These are phyloP conservation scores for Cordyceps farinosa DNA, from an alignment of 2,329 filamentous ascomycete species.

Conservation along the genomic window DNA sequence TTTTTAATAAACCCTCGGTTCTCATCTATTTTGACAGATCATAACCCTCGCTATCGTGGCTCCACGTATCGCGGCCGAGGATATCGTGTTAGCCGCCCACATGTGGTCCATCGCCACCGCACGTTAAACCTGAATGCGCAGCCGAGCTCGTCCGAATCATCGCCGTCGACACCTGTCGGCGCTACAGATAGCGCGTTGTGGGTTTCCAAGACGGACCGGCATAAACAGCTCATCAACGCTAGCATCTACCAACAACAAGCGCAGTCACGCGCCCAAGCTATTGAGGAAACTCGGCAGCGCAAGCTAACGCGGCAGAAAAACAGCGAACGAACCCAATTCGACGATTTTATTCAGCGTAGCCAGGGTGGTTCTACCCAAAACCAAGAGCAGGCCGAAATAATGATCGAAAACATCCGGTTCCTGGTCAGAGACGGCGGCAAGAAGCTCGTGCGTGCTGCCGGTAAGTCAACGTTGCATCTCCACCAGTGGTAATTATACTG, in stretches of 20 bases:
- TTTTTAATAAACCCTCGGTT: background rate
- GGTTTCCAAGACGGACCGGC: slow-evolving; percentile 70
- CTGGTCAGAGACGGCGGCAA: slow-evolving; percentile 71
- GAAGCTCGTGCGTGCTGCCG: slow-evolving; percentile 71
- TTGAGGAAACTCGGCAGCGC: slow-evolving; percentile 63
- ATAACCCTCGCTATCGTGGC: slow-evolving; percentile 30
- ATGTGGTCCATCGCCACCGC: slow-evolving; percentile 41
- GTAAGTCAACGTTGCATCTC: slow-evolving; percentile 43
- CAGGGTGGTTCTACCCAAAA: slow-evolving; percentile 25
- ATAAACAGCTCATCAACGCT: slow-evolving; percentile 79
- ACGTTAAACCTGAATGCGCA: slow-evolving; percentile 62
- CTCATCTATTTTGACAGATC: slow-evolving; percentile 25
- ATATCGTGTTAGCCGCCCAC: slow-evolving; percentile 35
- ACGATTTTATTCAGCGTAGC: slow-evolving; percentile 31
- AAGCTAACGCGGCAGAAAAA: slow-evolving; percentile 52
- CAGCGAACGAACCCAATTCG: slow-evolving; percentile 57
- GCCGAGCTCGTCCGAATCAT: slow-evolving; percentile 34
- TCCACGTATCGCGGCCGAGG: slow-evolving; percentile 35
- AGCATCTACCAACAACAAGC: slow-evolving; percentile 72
- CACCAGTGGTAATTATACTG: background rate
- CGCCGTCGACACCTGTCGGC: slow-evolving; percentile 36
- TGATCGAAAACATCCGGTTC: slow-evolving; percentile 70
- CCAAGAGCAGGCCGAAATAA: slow-evolving; percentile 55
- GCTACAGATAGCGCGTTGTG: slow-evolving; percentile 40
- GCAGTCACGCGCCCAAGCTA: slow-evolving; percentile 64